These are phyloP conservation scores for Lactarius pseudohatsudake DNA, from an alignment of 768 basidiomycete species.

Conservation along the genomic window DNA sequence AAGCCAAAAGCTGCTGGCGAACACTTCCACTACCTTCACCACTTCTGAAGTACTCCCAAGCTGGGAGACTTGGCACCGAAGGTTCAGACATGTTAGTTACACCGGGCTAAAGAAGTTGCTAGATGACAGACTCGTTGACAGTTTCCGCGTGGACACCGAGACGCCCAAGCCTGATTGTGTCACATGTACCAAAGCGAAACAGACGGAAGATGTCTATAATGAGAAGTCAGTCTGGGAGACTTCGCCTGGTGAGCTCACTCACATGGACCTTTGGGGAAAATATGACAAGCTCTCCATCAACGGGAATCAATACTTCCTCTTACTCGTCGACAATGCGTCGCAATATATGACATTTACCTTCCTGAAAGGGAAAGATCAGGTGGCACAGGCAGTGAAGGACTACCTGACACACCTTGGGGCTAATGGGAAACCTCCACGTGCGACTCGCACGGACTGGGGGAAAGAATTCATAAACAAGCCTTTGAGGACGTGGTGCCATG, in stretches of 20 bases:
- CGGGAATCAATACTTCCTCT: background rate
- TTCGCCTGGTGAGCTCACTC: background rate
- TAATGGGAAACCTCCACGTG: too few species aligned
- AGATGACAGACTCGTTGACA: rapidly evolving
- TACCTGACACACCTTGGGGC: too few species aligned
- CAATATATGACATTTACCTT: background rate
- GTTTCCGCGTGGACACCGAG: background rate
- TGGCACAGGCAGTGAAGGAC: too few species aligned
- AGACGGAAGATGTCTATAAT: background rate
- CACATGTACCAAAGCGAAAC: background rate
- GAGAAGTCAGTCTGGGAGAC: rapidly evolving
- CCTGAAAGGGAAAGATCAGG: too few species aligned
- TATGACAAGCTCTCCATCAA: background rate
- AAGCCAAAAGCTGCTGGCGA: too few species aligned
- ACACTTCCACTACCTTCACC: too few species aligned
- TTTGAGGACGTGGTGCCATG: too few species aligned
- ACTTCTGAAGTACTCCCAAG: too few species aligned
- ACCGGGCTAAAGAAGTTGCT: background rate
- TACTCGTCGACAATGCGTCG: background rate
- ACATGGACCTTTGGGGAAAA: background rate
- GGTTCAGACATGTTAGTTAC: background rate
- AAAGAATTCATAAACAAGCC: too few species aligned
- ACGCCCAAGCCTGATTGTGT: background rate
- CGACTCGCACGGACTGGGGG: too few species aligned
- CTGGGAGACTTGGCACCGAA: background rate